Conservation (phyloP, 331 rosid species). For the Prunus yedoensis region DNA sequence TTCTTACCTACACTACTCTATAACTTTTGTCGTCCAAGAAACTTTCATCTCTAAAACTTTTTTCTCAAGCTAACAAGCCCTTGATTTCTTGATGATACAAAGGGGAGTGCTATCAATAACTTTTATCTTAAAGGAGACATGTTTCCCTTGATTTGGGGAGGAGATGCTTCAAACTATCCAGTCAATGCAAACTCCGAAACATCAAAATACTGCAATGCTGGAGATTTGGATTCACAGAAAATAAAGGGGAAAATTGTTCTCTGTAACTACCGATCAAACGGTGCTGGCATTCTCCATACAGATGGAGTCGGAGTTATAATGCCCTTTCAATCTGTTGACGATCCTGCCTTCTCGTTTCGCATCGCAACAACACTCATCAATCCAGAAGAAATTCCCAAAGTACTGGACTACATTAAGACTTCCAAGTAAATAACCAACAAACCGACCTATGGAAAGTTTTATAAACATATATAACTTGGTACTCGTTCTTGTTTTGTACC, state of each 20-base stretch:
- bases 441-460: not conserved
- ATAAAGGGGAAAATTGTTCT: slow-evolving; percentile 19
- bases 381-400: slow-evolving; percentile 7
- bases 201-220: slow-evolving; percentile 8
- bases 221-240: not conserved
- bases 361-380: slow-evolving; percentile 11
- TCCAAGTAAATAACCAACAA: slow-evolving; percentile 3
- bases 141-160: slow-evolving; percentile 29
- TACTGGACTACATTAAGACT: slow-evolving; percentile 12
- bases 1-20: not conserved
- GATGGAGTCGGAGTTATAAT: slow-evolving; percentile 17
- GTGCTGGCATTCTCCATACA: not conserved
- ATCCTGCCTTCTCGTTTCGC: slow-evolving; percentile 4
- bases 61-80: not conserved
- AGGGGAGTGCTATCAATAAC: slow-evolving; percentile 22
- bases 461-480: not conserved
- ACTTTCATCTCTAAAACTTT: not conserved
- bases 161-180: slow-evolving; percentile 34
- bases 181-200: not conserved
- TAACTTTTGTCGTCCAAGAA: too few relatives aligned
- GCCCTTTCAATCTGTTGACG: not conserved
- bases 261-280: slow-evolving; percentile 8
- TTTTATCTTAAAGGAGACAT: slow-evolving; percentile 7
- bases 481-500: not conserved
- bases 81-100: not conserved